Conservation (phyloP, 1,139 yeast species). For the Zygoascus meyerae region DNA sequence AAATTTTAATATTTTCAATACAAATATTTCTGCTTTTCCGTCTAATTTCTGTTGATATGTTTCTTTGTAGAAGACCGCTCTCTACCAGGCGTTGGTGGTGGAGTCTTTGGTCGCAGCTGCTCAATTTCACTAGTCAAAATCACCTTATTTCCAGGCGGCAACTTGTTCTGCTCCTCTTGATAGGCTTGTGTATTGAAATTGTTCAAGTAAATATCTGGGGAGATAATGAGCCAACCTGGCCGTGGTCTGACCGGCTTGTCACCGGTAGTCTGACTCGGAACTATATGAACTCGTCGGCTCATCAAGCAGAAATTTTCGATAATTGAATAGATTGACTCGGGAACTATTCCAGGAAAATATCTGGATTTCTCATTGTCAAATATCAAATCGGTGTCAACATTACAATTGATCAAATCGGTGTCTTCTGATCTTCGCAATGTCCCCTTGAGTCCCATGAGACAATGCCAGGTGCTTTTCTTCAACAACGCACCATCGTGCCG, state of each 20-base stretch:
- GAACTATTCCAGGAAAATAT: constrained; percentile 47
- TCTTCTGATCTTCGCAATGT: constrained; percentile 85
- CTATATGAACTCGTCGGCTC: constrained; percentile 73
- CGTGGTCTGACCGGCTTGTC: constrained; percentile 57
- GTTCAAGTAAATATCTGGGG: constrained; percentile 74
- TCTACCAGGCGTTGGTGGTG: constrained; percentile 32
- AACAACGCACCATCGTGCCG: constrained; percentile 16
- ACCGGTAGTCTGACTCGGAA: constrained; percentile 51
- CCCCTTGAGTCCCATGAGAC: constrained; percentile 96
- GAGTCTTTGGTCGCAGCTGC: constrained; percentile 76
- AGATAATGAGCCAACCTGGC: constrained; percentile 86
- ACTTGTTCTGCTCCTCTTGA: constrained; percentile 32
- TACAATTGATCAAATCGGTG: constrained; percentile 80
- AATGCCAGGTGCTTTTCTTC: constrained; percentile 60
- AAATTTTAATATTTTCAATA: background rate
- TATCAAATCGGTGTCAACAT: constrained; percentile 81
- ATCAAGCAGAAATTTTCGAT: constrained; percentile 90
- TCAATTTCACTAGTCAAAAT: constrained; percentile 73
- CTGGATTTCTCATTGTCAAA: constrained; percentile 40
- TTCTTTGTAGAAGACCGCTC: background rate
- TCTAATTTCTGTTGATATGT: background rate
- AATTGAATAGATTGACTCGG: constrained; percentile 68
- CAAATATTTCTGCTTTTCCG: background rate
- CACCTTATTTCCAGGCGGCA: constrained; percentile 40
- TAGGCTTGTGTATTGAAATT: constrained; percentile 54